Percentiles rank a stretch among this genome's conserved stretches.
phyloP scores from a whole-genome alignment of 345 rosid genomes.

The Linum trigynum region DNA sequence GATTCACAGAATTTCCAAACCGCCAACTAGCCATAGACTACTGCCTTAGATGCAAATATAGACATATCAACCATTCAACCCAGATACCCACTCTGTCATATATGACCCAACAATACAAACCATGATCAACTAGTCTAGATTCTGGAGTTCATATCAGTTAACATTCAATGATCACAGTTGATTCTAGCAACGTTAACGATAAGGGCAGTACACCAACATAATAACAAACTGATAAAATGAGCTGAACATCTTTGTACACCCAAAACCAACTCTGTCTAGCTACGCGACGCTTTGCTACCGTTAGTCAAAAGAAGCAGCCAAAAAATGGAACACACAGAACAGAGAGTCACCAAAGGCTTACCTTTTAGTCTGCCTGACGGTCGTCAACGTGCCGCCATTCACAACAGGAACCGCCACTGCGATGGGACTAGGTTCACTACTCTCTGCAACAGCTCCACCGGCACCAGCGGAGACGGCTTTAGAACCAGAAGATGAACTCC shows the following conservation, averaged over 20 bases:
- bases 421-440: conserved; percentile 1
- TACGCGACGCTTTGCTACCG: too few relatives aligned
- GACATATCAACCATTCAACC: too few relatives aligned
- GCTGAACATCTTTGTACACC: too few relatives aligned
- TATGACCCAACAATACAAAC: too few relatives aligned
- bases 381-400: background rate
- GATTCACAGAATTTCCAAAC: background rate
- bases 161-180: too few relatives aligned
- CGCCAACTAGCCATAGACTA: background rate
- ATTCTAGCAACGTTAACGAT: too few relatives aligned
- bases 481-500: conserved; percentile 25
- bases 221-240: too few relatives aligned
- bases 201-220: too few relatives aligned
- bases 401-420: conserved; percentile 12
- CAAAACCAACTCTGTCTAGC: too few relatives aligned
- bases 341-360: background rate
- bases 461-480: conserved; percentile 6
- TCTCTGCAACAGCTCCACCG: conserved; percentile 4
- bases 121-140: too few relatives aligned
- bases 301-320: background rate
- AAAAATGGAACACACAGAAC: background rate
- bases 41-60: background rate
- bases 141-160: too few relatives aligned
- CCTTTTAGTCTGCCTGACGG: conserved; percentile 19
- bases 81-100: too few relatives aligned